A percentile compares a stretch with the other conserved stretches of the same genome.
Evolutionary conservation across 345 rosid genomes (phyloP).

Genomic region (Litchi chinensis): DNA sequence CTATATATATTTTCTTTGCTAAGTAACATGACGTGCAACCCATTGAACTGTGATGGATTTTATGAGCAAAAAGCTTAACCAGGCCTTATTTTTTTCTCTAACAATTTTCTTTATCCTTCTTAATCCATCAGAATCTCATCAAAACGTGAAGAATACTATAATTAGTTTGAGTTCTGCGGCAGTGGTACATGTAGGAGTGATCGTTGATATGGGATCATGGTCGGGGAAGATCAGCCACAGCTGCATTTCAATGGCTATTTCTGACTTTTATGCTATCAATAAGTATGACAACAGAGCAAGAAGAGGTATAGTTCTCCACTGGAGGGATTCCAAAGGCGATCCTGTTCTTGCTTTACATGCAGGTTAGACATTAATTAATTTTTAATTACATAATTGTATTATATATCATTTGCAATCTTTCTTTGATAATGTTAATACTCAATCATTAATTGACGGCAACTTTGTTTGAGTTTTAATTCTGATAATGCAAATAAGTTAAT

Average conservation of each 20-base stretch:
- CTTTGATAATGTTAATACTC: too few relatives aligned
- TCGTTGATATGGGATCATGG: too few relatives aligned
- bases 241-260: not conserved
- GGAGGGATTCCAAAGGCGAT: not conserved
- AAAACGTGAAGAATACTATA: not conserved
- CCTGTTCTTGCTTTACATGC: not conserved
- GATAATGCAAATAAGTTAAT: too few relatives aligned
- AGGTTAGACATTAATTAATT: not conserved
- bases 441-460: too few relatives aligned
- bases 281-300: too few relatives aligned
- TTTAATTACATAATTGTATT: too few relatives aligned
- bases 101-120: not conserved
- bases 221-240: not conserved
- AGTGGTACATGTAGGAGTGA: not conserved
- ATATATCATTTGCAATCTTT: too few relatives aligned
- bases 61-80: too few relatives aligned
- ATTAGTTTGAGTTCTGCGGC: not conserved
- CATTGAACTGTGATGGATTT: not conserved
- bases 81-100: too few relatives aligned
- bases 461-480: too few relatives aligned
- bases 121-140: not conserved
- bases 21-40: not conserved
- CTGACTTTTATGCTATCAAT: not conserved
- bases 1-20: too few relatives aligned
- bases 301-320: not conserved